A percentile compares a stretch with the other conserved stretches of the same genome.
Evolutionary conservation across 179 eudicot species (phyloP).

Genomic region (Camellia oleifera): DNA sequence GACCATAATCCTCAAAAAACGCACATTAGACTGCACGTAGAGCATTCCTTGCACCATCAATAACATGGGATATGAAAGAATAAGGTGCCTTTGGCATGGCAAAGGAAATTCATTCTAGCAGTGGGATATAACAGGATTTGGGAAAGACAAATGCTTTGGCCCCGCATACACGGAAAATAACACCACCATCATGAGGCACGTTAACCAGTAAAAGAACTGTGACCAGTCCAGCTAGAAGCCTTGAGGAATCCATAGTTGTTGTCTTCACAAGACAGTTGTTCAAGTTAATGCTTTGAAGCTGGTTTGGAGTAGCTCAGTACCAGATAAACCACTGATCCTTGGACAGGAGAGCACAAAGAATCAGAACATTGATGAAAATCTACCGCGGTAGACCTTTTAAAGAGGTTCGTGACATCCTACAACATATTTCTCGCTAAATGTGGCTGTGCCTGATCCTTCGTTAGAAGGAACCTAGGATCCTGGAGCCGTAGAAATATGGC

Average conservation of each 20-base stretch:
- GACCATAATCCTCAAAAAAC: slow-evolving; percentile 4
- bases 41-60: background rate
- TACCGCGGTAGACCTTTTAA: background rate
- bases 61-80: background rate
- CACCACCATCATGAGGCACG: background rate
- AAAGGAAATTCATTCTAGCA: background rate
- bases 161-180: slow-evolving; percentile 4
- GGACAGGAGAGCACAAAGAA: background rate
- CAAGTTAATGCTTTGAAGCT: background rate
- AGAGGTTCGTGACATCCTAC: slow-evolving; percentile 9
- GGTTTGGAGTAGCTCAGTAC: background rate
- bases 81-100: background rate
- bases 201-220: background rate
- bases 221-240: slow-evolving; percentile 7
- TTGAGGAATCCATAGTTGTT: background rate
- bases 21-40: background rate
- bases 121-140: background rate
- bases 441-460: background rate
- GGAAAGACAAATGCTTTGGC: background rate
- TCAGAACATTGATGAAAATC: background rate
- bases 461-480: background rate
- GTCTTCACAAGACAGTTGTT: background rate
- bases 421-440: background rate
- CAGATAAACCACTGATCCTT: background rate
- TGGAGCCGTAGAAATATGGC: slow-evolving; percentile 9